Evolutionary conservation across 805 yeast genomes (phyloP).

Genomic region (Candida quercuum): DNA sequence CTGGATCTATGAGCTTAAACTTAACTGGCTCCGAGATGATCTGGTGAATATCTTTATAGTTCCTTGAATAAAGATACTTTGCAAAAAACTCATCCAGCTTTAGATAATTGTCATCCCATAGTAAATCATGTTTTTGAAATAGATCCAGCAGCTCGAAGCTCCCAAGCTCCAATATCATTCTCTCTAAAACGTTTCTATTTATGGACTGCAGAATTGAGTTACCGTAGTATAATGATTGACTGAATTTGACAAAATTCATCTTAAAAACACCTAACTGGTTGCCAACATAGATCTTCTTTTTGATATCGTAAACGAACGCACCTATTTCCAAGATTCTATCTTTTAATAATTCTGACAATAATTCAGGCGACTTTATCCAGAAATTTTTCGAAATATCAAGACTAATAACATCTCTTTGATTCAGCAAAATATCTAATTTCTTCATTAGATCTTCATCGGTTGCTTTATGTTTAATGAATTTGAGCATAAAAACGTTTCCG

Average conservation of each 20-base stretch:
- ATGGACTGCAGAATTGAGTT: slow-evolving; percentile 32
- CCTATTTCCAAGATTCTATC: slow-evolving; percentile 76
- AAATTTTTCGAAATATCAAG: slow-evolving; percentile 31
- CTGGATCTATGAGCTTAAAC: slow-evolving; percentile 71
- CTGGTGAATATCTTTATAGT: neutral
- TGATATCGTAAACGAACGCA: slow-evolving; percentile 70
- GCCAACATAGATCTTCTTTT: slow-evolving; percentile 52
- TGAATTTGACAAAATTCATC: slow-evolving; percentile 59
- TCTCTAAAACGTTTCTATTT: slow-evolving; percentile 57
- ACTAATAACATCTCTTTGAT: slow-evolving; percentile 29
- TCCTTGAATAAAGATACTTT: slow-evolving; percentile 18
- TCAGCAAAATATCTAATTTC: slow-evolving; percentile 54
- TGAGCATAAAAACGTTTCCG: slow-evolving; percentile 81
- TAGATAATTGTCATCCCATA: slow-evolving; percentile 94
- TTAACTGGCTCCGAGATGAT: neutral
- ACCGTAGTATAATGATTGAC: neutral
- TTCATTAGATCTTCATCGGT: slow-evolving; percentile 66
- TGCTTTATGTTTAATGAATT: slow-evolving; percentile 62
- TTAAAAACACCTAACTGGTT: slow-evolving; percentile 90
- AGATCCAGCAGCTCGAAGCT: slow-evolving; percentile 33
- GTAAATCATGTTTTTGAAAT: slow-evolving; percentile 61
- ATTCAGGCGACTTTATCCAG: slow-evolving; percentile 31
- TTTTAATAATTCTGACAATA: slow-evolving; percentile 47
- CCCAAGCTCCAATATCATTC: slow-evolving; percentile 33
- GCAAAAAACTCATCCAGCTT: slow-evolving; percentile 75